A percentile compares a stretch with the other conserved stretches of the same genome.
Evolutionary conservation across 257 asterid species (phyloP).

Genomic region (Capsicum rhomboideum): DNA sequence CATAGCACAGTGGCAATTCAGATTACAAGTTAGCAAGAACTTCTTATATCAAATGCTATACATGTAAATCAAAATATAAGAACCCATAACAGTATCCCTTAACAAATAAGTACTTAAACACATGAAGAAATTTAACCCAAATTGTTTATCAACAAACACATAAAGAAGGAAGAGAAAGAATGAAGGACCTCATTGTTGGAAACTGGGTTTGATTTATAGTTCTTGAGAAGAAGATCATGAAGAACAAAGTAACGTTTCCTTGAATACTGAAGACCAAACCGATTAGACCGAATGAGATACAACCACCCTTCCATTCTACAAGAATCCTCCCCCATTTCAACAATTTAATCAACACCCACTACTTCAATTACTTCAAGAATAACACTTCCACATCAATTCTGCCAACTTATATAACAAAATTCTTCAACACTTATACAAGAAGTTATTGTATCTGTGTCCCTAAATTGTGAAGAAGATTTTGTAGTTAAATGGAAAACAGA

Average conservation of each 20-base stretch:
- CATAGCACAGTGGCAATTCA: not conserved
- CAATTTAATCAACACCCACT: not conserved
- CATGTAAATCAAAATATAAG: not conserved
- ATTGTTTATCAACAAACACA: not conserved
- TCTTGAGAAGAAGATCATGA: constrained; percentile 72
- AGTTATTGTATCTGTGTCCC: not conserved
- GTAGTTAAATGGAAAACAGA: too few relatives aligned
- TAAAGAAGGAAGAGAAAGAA: not conserved
- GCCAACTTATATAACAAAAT: not conserved
- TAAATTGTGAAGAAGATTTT: not conserved
- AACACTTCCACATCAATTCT: not conserved
- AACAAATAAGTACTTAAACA: not conserved
- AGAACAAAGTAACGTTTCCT: constrained; percentile 89
- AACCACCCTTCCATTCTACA: constrained; percentile 93
- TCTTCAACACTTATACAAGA: not conserved
- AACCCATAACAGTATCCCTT: not conserved
- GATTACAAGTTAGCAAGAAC: not conserved
- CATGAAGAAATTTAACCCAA: not conserved
- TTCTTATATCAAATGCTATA: not conserved
- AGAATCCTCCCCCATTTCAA: constrained; percentile 44
- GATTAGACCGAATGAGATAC: constrained; percentile 77
- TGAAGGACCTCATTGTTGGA: constrained; percentile 47
- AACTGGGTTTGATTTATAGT: constrained; percentile 73
- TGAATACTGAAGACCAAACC: constrained; percentile 84
- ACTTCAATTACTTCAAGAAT: not conserved